Evolutionary conservation across 108 stramenopile species (phyloP), one percentile per base, ranked within the genome.

Genomic region (Mayamaea pseudoterrestris): DNA sequence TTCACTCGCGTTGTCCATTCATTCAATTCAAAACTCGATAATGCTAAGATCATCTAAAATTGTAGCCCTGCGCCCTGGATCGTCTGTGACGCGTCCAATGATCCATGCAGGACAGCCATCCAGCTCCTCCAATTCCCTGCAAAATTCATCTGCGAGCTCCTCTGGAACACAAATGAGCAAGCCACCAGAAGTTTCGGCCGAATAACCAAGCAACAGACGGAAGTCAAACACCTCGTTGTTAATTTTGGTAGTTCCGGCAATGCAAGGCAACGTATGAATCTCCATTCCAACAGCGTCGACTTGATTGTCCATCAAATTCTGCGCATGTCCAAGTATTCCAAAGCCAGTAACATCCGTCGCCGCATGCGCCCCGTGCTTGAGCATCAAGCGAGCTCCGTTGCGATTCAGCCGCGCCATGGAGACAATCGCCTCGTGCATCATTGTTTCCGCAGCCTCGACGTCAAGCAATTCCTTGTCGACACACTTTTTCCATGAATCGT

Each of bases 321-420:
- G 82, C 18, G 82, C 82, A 60, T 90, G 87, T 1, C 87, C 87
- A 34, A 84, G 48, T 1, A 84, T 60, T 25, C 87, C 87, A 73
- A 90, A 90, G 30, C 87, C 87, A 23, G 87, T 90, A 5, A 90
- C 87, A 63, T 90, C 87, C 27, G 87, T 90, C 0, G 63, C 76
- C 3, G 83, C 87, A 46, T 66, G 56, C 5, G 87, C 82, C 16
- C 60, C 39, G 36, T 90, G 60, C 44, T 77, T 74, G 13, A 64
- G 16, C 83, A 89, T 83, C 16, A 83, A 47, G 17, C 60, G 25
- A 1, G 70, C 78, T 2, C 60, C 87, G 53, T 73, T 64, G 2
- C 66, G 58, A 55, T 84, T 84, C 30, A 90, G 53, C 2, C 80
- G 72, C 5, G 75, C 63, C 87, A 90, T 90, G 48, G 73, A 75